These are phyloP conservation scores for Pleurotus salmoneostramineus DNA, from an alignment of 768 basidiomycete species.

Conservation along the genomic window DNA sequence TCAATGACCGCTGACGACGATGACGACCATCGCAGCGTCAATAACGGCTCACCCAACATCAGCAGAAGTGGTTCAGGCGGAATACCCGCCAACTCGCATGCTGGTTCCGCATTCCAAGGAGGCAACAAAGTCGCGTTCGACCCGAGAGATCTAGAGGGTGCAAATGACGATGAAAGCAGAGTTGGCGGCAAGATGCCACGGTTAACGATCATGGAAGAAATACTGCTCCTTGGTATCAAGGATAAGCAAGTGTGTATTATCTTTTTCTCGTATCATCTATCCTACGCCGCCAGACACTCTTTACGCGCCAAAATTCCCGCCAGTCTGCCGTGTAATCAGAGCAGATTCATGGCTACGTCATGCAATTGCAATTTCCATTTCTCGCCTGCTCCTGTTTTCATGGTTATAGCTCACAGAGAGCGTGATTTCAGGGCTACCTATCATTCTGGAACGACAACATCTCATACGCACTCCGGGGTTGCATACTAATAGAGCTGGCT, in stretches of 20 bases:
- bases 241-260: conserved; percentile 79
- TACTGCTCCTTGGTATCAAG: conserved; percentile 89
- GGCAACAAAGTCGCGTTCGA: conserved; percentile 90
- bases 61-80: conserved; percentile 13
- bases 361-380: neutral
- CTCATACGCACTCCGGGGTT: conserved; percentile 96
- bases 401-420: neutral
- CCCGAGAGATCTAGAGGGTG: conserved; percentile 80
- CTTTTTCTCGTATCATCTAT: neutral
- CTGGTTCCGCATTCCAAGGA: conserved; percentile 82
- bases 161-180: conserved; percentile 51
- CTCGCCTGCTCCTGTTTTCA: conserved; percentile 7
- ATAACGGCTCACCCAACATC: conserved; percentile 10
- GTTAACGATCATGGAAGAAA: conserved; percentile 96
- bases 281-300: too few species aligned
- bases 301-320: too few species aligned
- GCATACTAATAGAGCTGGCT: conserved; percentile 95
- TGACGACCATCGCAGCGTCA: conserved; percentile 9
- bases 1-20: conserved; percentile 34
- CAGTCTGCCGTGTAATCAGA: too few species aligned
- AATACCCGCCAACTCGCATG: conserved; percentile 41
- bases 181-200: conserved; percentile 73
- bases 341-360: too few species aligned
- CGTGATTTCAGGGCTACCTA: conserved; percentile 66
- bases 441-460: conserved; percentile 99